Percentiles rank a stretch among this genome's conserved stretches.
Conservation (phyloP, 257 asterid genomes). For the Salvia miltiorrhiza region DNA sequence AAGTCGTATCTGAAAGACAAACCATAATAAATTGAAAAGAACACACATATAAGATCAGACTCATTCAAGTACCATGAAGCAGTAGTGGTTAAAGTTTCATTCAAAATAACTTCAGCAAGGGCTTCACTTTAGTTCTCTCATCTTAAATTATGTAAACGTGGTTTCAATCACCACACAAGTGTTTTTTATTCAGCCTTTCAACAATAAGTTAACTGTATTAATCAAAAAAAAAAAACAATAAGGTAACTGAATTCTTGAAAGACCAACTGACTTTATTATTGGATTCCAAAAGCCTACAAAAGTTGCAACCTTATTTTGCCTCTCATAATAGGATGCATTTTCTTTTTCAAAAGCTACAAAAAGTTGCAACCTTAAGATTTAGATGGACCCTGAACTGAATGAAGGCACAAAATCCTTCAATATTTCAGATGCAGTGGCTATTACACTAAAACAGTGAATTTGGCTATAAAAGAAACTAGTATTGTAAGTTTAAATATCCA, state of each 20-base stretch:
- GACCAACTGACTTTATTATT: neutral
- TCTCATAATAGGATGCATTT: neutral
- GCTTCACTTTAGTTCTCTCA: neutral
- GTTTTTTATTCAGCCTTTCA: neutral
- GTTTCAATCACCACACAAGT: neutral
- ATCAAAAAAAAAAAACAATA: too few species aligned
- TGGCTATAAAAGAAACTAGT: neutral
- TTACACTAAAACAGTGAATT: neutral
- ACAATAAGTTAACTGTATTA: too few species aligned
- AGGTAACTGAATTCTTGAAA: neutral
- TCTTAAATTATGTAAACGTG: neutral
- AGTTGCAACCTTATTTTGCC: neutral
- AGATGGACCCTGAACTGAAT: neutral
- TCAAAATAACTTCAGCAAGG: neutral
- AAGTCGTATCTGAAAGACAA: conserved; percentile 3
- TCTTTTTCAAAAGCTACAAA: neutral
- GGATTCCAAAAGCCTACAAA: neutral
- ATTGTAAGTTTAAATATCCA: neutral
- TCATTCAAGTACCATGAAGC: conserved; percentile 3
- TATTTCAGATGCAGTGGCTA: neutral
- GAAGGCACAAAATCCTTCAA: neutral
- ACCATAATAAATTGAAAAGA: neutral
- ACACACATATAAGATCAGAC: neutral
- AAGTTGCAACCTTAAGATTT: neutral
- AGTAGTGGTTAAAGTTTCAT: neutral